These are phyloP conservation scores for Verbena officinalis DNA, from an alignment of 257 asterid genomes.

Conservation along the genomic window DNA sequence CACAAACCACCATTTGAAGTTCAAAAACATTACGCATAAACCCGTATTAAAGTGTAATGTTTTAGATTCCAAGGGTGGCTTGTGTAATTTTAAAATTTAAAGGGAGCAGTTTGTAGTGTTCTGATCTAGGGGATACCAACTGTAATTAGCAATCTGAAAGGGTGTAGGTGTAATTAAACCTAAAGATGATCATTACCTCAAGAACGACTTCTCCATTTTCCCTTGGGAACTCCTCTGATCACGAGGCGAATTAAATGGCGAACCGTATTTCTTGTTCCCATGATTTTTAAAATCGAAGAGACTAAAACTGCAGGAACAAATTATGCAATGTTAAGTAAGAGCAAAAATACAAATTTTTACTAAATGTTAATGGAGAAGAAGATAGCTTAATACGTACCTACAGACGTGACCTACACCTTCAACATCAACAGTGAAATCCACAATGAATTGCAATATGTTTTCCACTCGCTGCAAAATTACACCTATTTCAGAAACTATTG, in stretches of 20 bases:
- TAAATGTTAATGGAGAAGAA: conserved; percentile 12
- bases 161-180: too few relatives aligned
- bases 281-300: conserved; percentile 80
- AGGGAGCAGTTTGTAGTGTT: too few relatives aligned
- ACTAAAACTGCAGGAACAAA: conserved; percentile 66
- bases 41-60: too few relatives aligned
- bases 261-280: conserved; percentile 81
- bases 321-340: background rate
- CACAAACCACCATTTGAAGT: too few relatives aligned
- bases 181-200: conserved; percentile 59
- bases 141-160: too few relatives aligned
- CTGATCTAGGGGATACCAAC: too few relatives aligned
- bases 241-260: conserved; percentile 60
- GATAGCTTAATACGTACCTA: conserved; percentile 47
- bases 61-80: too few relatives aligned
- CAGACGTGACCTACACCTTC: conserved; percentile 97
- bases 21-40: too few relatives aligned
- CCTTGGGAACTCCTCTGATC: conserved; percentile 92
- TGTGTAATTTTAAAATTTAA: too few relatives aligned
- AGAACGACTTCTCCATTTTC: conserved; percentile 93
- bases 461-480: conserved; percentile 67
- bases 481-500: conserved; percentile 19
- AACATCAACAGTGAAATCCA: conserved; percentile 79
- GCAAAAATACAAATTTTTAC: background rate
- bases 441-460: conserved; percentile 75